Base-by-base conservation (phyloP, 129 eudicot species). In the Flaveria bidentis region DNA sequence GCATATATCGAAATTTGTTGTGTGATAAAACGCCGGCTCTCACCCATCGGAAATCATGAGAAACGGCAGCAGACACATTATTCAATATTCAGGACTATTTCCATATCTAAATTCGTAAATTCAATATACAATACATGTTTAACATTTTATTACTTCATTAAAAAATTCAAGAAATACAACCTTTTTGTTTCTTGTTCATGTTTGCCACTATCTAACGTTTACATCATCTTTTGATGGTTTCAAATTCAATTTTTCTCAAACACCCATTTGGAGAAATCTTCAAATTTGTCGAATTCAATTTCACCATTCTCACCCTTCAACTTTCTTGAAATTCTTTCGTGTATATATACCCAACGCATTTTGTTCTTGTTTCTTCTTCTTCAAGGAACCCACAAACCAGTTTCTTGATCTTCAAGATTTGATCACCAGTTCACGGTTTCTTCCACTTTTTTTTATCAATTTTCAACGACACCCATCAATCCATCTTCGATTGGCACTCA, bases 211-310 rank as follows among this genome's bases (percentile, higher is more conserved):
- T 66, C 42, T 30, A 57, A 53, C 76, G 58, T 74, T 36, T 36
- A 62, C 23, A 69, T 67, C 71, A 57, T 58, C 46, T 1, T 47
- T 62, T 49, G 20, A 57, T 71, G 58, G 65, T 76, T 80, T 80
- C 53, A 53, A 67, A 77, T 77, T 82, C 79, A 73, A 86, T 16
- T 69, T 78, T 69, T 76, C 78, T 68, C 63, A 64, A 80, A 44
- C 82, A 83, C 81, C 83, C 87, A 86, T 76, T 78, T 76, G 85
- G 85, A 72, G 84, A 82, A 86, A 82, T 78, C 61, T 82, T 79
- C 85, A 76, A 76, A 51, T 26, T 16, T 30, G 36, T 73, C 47
- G 44, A 56, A 52, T 71, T 72, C 42, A 17, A 69, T 60, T 25
- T 25, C 33, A 60, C n/a, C 39, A 8, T 11, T 25, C 39, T 25